These are phyloP conservation scores for Tolypocladium tundrense DNA, from an alignment of 2,329 filamentous ascomycete genomes.

Conservation along the genomic window DNA sequence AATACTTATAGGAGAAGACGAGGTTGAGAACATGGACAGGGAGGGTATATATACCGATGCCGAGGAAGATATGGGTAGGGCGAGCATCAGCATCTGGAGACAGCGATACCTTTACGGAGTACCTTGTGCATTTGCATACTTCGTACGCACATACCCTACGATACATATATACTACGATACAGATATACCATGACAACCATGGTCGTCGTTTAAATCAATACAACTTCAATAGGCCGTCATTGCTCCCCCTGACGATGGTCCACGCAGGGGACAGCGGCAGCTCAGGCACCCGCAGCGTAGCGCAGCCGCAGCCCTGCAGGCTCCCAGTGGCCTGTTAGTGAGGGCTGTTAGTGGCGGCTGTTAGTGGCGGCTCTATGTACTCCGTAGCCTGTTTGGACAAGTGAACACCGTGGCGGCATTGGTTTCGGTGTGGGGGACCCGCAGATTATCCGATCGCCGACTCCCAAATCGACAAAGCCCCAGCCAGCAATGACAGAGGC, in stretches of 20 bases:
- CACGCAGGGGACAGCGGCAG: background rate
- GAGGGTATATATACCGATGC: too few relatives aligned
- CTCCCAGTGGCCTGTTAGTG: background rate
- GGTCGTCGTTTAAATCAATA: background rate
- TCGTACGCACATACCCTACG: background rate
- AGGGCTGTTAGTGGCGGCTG: background rate
- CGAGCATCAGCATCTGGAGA: background rate
- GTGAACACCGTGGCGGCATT: slow-evolving; percentile 25
- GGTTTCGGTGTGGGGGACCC: slow-evolving; percentile 6
- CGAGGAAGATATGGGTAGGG: background rate
- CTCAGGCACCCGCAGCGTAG: background rate
- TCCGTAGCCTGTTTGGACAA: slow-evolving; percentile 2
- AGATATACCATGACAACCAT: background rate
- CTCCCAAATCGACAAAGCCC: background rate
- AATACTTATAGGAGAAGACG: background rate
- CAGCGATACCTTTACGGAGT: background rate
- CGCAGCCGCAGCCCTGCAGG: background rate
- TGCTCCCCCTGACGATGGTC: background rate
- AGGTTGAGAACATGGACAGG: background rate
- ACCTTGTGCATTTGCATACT: background rate
- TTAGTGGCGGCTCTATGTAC: too few relatives aligned
- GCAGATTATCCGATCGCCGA: slow-evolving; percentile 24
- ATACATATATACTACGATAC: background rate
- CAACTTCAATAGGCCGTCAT: background rate
- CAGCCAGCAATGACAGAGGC: background rate